A percentile compares a stretch with the other conserved stretches of the same genome.
phyloP scores from a whole-genome alignment of 2,329 filamentous ascomycete genomes.

The Penicillium capsulatum region DNA sequence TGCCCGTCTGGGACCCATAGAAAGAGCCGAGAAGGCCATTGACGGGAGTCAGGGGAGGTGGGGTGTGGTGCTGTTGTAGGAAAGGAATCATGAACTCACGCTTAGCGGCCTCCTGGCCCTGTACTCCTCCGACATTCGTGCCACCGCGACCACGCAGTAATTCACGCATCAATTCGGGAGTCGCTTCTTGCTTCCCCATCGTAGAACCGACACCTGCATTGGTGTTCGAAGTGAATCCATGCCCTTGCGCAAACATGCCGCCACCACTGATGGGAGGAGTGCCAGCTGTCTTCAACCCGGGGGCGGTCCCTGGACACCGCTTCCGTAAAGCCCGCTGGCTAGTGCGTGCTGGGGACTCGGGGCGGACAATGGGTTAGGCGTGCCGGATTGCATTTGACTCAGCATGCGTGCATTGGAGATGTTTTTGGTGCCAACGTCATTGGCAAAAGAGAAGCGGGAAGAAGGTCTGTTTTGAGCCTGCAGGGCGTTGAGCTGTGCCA shows the following conservation, averaged over 20 bases:
- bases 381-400: slow-evolving; percentile 45
- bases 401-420: slow-evolving; percentile 56
- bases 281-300: slow-evolving; percentile 89
- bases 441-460: slow-evolving; percentile 83
- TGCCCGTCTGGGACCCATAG: slow-evolving; percentile 80
- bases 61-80: slow-evolving; percentile 82
- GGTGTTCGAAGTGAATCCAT: slow-evolving; percentile 66
- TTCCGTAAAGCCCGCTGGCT: slow-evolving; percentile 70
- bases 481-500: slow-evolving; percentile 52
- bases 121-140: slow-evolving; percentile 58
- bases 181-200: slow-evolving; percentile 65
- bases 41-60: slow-evolving; percentile 86
- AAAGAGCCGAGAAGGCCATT: slow-evolving; percentile 86
- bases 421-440: slow-evolving; percentile 56
- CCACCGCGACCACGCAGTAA: slow-evolving; percentile 67
- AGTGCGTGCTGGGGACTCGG: slow-evolving; percentile 41
- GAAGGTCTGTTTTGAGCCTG: slow-evolving; percentile 74
- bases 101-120: slow-evolving; percentile 83
- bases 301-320: slow-evolving; percentile 84
- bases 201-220: slow-evolving; percentile 60
- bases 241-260: slow-evolving; percentile 84
- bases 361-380: slow-evolving; percentile 36
- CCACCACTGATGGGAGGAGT: slow-evolving; percentile 78
- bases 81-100: slow-evolving; percentile 98
- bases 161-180: slow-evolving; percentile 73